phyloP scores from a whole-genome alignment of 176 grass and related monocot genomes.

The Oryza glaberrima region DNA sequence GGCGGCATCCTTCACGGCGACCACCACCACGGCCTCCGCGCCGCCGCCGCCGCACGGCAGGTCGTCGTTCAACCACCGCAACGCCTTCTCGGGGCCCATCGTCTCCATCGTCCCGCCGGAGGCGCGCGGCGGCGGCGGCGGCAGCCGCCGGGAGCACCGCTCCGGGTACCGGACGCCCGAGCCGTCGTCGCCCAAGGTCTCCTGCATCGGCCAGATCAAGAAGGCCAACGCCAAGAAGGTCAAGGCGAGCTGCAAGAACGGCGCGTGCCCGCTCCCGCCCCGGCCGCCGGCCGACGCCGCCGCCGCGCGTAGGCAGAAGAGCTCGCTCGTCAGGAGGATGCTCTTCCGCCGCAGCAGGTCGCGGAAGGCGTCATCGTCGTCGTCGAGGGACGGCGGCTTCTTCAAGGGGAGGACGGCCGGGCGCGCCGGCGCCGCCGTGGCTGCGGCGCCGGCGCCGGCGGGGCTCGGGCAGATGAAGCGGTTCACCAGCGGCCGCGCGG shows the following conservation, averaged over 20 bases:
- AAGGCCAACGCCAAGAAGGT: slow-evolving; percentile 44
- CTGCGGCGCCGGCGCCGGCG: not conserved
- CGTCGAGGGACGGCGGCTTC: not conserved
- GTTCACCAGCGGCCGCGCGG: slow-evolving; percentile 75
- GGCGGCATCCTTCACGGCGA: slow-evolving; percentile 48
- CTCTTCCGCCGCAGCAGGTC: slow-evolving; percentile 57
- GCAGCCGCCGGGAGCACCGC: slow-evolving; percentile 8
- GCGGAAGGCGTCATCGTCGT: slow-evolving; percentile 5
- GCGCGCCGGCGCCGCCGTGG: not conserved
- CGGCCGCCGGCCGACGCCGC: not conserved
- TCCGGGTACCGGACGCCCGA: slow-evolving; percentile 60
- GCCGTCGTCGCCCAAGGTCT: slow-evolving; percentile 85
- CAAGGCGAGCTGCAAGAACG: slow-evolving; percentile 50
- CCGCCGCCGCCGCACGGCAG: slow-evolving; percentile 12
- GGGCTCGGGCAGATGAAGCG: slow-evolving; percentile 80
- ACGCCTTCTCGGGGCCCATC: slow-evolving; percentile 75
- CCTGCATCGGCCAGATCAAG: slow-evolving; percentile 94
- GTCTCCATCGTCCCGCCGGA: slow-evolving; percentile 77
- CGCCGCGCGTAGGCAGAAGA: not conserved
- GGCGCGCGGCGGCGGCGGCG: slow-evolving; percentile 48
- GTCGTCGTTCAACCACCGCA: slow-evolving; percentile 58
- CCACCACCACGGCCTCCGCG: not conserved
- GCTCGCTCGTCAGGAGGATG: slow-evolving; percentile 51
- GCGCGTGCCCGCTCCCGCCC: slow-evolving; percentile 45
- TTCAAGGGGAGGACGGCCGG: not conserved